A percentile compares a stretch with the other conserved stretches of the same genome.
These are phyloP conservation scores for Polytrichum commune DNA, from an alignment of 225 moss, liverwort and hornwort genomes.

Conservation along the genomic window DNA sequence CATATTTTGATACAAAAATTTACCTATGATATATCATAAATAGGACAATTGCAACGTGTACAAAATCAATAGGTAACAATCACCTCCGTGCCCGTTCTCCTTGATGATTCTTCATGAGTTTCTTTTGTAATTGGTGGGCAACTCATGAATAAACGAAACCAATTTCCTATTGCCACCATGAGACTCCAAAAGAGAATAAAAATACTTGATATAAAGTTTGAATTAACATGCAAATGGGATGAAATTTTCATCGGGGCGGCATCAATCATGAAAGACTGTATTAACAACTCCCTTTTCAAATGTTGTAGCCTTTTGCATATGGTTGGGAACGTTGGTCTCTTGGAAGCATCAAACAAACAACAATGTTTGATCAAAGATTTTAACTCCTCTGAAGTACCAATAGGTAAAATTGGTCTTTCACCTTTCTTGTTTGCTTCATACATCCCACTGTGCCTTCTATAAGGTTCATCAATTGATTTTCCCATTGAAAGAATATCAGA, in stretches of 20 bases:
- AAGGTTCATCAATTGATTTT: rapidly evolving
- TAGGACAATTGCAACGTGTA: no score
- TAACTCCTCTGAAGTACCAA: neutral
- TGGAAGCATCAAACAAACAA: neutral
- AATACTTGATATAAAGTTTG: no score
- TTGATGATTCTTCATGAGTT: neutral
- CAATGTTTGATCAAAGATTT: conserved; percentile 6
- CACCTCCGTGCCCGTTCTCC: no score
- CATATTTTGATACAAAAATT: no score
- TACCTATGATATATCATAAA: no score
- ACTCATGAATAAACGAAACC: neutral
- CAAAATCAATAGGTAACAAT: no score
- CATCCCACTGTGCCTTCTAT: no score
- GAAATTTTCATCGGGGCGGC: neutral
- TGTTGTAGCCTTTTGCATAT: neutral
- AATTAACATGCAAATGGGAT: neutral
- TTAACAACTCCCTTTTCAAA: neutral
- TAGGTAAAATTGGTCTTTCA: neutral
- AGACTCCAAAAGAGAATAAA: no score
- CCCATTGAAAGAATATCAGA: neutral
- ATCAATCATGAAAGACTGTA: no score
- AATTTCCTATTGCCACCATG: no score
- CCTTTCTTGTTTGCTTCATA: neutral
- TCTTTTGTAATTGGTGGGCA: neutral
- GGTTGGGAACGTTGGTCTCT: conserved; percentile 9